Conservation (phyloP, 495 filamentous ascomycete species). For the Jackrogersella minutella region DNA sequence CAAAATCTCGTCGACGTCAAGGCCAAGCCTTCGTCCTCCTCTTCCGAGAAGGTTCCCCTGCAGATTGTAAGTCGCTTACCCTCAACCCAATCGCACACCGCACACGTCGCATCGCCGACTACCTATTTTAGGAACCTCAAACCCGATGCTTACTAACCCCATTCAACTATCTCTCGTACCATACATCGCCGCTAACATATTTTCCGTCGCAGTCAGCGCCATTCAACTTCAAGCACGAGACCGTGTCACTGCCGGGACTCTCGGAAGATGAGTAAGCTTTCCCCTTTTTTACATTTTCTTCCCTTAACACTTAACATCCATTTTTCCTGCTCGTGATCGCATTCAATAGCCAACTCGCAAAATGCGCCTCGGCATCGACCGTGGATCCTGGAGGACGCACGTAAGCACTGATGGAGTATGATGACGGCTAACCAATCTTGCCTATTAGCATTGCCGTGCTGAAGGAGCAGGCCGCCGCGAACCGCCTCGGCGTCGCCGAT, state of each 20-base stretch:
- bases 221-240: constrained; percentile 56
- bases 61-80: constrained; percentile 40
- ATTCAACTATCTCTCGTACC: not conserved
- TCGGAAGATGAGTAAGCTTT: constrained; percentile 53
- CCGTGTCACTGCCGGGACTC: constrained; percentile 49
- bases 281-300: constrained; percentile 4
- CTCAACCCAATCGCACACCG: not conserved
- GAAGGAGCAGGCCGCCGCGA: constrained; percentile 54
- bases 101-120: not conserved
- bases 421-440: constrained; percentile 5
- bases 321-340: constrained; percentile 10
- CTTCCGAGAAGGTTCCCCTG: constrained; percentile 34
- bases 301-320: not conserved
- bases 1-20: constrained; percentile 36
- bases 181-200: constrained; percentile 31
- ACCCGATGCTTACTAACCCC: not conserved
- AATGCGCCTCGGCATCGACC: constrained; percentile 16
- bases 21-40: constrained; percentile 17
- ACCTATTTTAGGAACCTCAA: not conserved
- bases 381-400: not conserved
- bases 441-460: constrained; percentile 44
- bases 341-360: constrained; percentile 5
- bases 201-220: constrained; percentile 50
- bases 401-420: not conserved
- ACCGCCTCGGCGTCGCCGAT: constrained; percentile 44